phyloP scores from a whole-genome alignment of 257 asterid genomes.

The Primulina tabacum region DNA sequence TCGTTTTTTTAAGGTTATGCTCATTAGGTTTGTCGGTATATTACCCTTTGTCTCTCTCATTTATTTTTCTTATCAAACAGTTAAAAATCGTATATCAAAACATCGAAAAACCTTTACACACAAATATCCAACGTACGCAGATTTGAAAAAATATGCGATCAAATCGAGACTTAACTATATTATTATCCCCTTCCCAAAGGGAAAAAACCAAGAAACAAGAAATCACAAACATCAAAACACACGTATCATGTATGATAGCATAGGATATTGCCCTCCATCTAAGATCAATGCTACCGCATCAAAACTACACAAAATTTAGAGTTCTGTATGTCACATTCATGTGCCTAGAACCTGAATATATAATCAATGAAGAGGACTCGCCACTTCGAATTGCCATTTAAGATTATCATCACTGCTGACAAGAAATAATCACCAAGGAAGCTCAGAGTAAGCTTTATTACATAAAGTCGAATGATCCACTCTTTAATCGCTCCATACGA shows the following conservation, averaged over 20 bases:
- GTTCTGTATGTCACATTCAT: background rate
- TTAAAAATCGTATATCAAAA: no score
- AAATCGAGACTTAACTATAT: background rate
- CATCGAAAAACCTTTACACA: no score
- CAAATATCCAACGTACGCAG: background rate
- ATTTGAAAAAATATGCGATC: no score
- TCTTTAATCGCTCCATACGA: conserved; percentile 94
- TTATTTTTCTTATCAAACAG: no score
- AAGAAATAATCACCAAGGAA: conserved; percentile 23
- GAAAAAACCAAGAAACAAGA: background rate
- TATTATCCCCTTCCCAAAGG: background rate
- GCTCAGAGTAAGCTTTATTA: conserved; percentile 21
- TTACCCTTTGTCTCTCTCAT: no score
- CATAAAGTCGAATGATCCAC: conserved; percentile 74
- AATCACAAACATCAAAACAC: background rate
- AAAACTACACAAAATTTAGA: background rate
- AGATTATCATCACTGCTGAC: conserved; percentile 19
- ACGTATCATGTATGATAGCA: background rate
- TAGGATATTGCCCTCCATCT: background rate
- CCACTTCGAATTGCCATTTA: background rate
- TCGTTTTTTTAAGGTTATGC: no score
- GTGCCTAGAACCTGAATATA: background rate
- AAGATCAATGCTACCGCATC: background rate
- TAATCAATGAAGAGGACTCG: background rate
- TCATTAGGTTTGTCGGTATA: no score